phyloP scores from a whole-genome alignment of 129 eudicot species.

The Kitagawia praeruptora region DNA sequence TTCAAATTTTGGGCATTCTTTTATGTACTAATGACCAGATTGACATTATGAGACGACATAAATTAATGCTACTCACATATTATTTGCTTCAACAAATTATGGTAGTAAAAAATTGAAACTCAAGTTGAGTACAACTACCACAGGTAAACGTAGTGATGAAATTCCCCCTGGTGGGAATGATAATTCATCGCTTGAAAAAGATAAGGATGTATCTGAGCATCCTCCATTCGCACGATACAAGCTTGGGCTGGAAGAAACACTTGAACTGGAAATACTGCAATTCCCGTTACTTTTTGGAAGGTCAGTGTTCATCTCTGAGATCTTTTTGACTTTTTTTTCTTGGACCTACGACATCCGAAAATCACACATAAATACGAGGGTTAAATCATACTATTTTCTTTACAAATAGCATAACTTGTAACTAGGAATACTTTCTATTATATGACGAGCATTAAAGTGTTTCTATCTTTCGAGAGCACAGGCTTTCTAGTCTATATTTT shows the following conservation, averaged over 20 bases:
- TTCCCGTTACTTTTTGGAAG: conserved; percentile 62
- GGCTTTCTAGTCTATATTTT: neutral
- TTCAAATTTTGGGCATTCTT: neutral
- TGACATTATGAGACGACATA: neutral
- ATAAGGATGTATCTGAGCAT: conserved; percentile 42
- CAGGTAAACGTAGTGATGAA: conserved; percentile 70
- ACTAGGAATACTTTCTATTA: neutral
- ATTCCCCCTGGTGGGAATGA: conserved; percentile 80
- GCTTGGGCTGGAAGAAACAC: conserved; percentile 47
- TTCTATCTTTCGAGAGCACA: neutral
- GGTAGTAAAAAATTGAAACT: conserved; percentile 13
- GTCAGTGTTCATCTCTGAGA: conserved; percentile 66
- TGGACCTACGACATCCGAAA: conserved; percentile 48
- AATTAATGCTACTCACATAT: neutral
- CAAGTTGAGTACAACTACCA: conserved; percentile 72
- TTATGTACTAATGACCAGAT: neutral
- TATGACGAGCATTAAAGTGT: neutral
- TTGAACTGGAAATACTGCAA: conserved; percentile 52
- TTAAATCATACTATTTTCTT: neutral
- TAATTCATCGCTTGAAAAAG: conserved; percentile 44
- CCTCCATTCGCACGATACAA: conserved; percentile 63
- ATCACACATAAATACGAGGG: neutral
- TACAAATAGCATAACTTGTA: neutral
- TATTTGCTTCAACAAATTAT: neutral
- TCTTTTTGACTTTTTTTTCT: conserved; percentile 91